phyloP scores from a whole-genome alignment of 805 yeast species.

The Candida tibetensis region DNA sequence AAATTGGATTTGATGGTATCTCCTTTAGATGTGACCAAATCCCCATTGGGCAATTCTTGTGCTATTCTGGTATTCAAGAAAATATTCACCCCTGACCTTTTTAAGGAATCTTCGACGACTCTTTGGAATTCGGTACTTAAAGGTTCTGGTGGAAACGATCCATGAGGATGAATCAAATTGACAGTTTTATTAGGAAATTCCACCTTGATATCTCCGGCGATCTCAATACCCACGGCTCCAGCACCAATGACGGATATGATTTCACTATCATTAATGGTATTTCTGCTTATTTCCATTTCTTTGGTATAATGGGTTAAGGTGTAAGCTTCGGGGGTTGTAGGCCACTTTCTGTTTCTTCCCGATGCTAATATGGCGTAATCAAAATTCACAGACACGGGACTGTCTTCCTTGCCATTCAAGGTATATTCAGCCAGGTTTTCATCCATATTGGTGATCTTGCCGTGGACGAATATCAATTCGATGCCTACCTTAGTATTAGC shows the following conservation, averaged over 20 bases:
- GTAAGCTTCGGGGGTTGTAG: slow-evolving; percentile 48
- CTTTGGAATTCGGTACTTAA: slow-evolving; percentile 29
- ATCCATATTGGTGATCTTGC: slow-evolving; percentile 27
- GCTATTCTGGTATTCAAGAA: slow-evolving; percentile 30
- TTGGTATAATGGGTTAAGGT: slow-evolving; percentile 33
- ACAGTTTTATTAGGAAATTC: slow-evolving; percentile 31
- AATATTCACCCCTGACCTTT: slow-evolving; percentile 26
- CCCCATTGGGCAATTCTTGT: slow-evolving; percentile 23
- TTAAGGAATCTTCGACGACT: slow-evolving; percentile 24
- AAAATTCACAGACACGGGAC: slow-evolving; percentile 25
- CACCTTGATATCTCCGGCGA: slow-evolving; percentile 40
- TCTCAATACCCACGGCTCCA: slow-evolving; percentile 44
- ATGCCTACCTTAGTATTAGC: slow-evolving; percentile 16
- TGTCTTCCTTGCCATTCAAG: slow-evolving; percentile 11
- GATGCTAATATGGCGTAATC: slow-evolving; percentile 48
- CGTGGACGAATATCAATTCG: slow-evolving; percentile 33
- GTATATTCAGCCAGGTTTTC: slow-evolving; percentile 25
- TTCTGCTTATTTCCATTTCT: slow-evolving; percentile 40
- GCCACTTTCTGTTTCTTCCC: slow-evolving; percentile 54
- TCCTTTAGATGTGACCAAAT: slow-evolving; percentile 27
- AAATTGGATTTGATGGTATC: slow-evolving; percentile 25
- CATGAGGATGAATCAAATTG: slow-evolving; percentile 39
- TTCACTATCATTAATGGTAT: slow-evolving; percentile 31
- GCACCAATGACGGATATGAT: slow-evolving; percentile 44
- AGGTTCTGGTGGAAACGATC: slow-evolving; percentile 37